phyloP scores from a whole-genome alignment of 1,139 yeast genomes.

The Kodamaea arcana region DNA sequence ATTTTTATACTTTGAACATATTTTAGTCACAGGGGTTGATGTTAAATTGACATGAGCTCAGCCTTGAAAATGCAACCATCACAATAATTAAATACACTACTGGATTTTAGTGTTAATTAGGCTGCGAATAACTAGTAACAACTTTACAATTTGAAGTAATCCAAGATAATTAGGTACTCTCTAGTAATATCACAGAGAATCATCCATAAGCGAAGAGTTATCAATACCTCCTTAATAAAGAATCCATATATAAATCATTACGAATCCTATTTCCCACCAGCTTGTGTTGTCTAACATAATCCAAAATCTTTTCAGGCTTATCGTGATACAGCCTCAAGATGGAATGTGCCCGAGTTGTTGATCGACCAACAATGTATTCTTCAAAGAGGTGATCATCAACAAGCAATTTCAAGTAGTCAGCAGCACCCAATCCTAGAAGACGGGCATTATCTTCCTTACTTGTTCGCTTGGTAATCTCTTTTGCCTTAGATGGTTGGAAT shows the following conservation, averaged over 20 bases:
- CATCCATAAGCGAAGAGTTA: too few relatives aligned
- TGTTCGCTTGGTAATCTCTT: constrained; percentile 4
- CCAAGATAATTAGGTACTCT: too few relatives aligned
- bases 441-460: constrained; percentile 4
- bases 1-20: too few relatives aligned
- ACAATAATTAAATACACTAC: too few relatives aligned
- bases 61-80: too few relatives aligned
- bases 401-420: constrained; percentile 5
- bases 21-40: too few relatives aligned
- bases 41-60: too few relatives aligned
- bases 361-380: constrained; percentile 3
- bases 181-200: too few relatives aligned
- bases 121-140: too few relatives aligned
- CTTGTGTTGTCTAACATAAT: background rate
- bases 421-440: constrained; percentile 2
- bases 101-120: too few relatives aligned
- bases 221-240: constrained; percentile 4
- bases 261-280: constrained; percentile 3
- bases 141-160: too few relatives aligned
- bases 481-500: background rate
- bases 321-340: background rate
- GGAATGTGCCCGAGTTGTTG: constrained; percentile 3
- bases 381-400: constrained; percentile 7
- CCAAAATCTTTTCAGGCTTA: background rate
- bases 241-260: constrained; percentile 6